phyloP scores from a whole-genome alignment of 2,329 filamentous ascomycete genomes.

The Beauveria scarabaeidicola region DNA sequence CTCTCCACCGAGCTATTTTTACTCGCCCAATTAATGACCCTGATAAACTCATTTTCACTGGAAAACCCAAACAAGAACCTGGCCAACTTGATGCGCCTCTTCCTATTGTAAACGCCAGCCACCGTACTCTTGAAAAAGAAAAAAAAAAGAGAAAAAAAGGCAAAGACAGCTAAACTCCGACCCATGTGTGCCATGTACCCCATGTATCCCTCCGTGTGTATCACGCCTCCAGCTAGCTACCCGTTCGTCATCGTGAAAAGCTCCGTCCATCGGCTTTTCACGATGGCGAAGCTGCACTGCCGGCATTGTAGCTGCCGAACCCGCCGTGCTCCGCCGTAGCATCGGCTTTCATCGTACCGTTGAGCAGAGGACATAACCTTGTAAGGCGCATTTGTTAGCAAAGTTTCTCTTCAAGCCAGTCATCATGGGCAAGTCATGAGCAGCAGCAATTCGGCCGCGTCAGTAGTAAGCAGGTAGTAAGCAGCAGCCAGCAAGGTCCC shows the following conservation, averaged over 20 bases:
- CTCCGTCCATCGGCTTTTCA: background rate
- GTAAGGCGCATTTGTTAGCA: conserved; percentile 21
- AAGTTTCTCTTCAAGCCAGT: conserved; percentile 6
- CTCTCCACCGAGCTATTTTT: background rate
- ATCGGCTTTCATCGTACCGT: conserved; percentile 65
- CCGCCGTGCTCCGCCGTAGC: conserved; percentile 47
- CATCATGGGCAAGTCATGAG: conserved; percentile 17
- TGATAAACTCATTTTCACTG: too few relatives aligned
- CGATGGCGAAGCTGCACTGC: conserved; percentile 5
- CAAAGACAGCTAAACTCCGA: background rate
- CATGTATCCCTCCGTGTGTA: background rate
- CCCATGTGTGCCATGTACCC: background rate
- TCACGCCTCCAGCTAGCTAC: background rate
- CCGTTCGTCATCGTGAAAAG: too few relatives aligned
- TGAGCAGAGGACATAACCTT: conserved; percentile 77
- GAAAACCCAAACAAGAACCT: too few relatives aligned
- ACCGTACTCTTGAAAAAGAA: background rate
- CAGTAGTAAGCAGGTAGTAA: conserved; percentile 1
- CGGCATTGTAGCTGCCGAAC: conserved; percentile 46
- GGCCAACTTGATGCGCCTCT: background rate
- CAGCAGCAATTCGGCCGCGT: background rate
- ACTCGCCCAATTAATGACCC: too few relatives aligned
- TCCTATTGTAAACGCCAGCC: background rate
- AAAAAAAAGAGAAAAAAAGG: background rate
- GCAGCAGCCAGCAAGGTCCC: conserved; percentile 6